Evolutionary conservation across 805 yeast species (phyloP), one percentile per base, ranked within the genome.

Genomic region (Candida dajiaensis): DNA sequence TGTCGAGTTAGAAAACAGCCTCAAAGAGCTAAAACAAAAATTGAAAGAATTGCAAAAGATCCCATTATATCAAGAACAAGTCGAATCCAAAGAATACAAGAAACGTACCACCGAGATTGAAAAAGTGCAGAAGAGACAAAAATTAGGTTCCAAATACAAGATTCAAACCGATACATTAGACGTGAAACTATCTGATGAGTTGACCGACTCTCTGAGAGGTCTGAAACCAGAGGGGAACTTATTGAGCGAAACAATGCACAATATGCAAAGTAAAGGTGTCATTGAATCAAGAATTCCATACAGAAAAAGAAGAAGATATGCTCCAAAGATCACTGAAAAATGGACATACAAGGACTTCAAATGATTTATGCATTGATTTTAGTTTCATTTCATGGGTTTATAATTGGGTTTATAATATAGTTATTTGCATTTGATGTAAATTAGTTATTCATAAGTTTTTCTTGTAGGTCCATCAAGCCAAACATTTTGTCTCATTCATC

Each of bases 311-410:
- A 78, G 84, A 62, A 83, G 78, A 63, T 84, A 83, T 60, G 74
- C 80, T 55, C 83, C 76, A 49, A 88, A 85, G 72, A 68, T 85
- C 51, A 85, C 95, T 26, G 97, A 92, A 66, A 92, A 90, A 69
- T 89, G 95, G 95, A 77, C 90, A 29, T 87, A 85, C 69, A 92
- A 92, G 70, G 95, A 92, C 68, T 87, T 86, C 61, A 83, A 83
- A 68, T 83, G 40, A 47, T 23, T 31, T 39, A 13, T n/a, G 18
- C 23, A 18, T 36, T 13, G 23, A 18, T 20, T 20, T 36, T 36
- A 36, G 22, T 36, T 36, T 36, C 19, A 36, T 36, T 19, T 13
- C 23, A 20, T 16, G 36, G 36, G 36, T 33, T 33, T 10, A 16
- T 33, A 33, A 16, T 33, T 20, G 23, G 23, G 18, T 36, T 36